Conservation (phyloP, 179 eudicot species). For the Spergularia azorica region DNA sequence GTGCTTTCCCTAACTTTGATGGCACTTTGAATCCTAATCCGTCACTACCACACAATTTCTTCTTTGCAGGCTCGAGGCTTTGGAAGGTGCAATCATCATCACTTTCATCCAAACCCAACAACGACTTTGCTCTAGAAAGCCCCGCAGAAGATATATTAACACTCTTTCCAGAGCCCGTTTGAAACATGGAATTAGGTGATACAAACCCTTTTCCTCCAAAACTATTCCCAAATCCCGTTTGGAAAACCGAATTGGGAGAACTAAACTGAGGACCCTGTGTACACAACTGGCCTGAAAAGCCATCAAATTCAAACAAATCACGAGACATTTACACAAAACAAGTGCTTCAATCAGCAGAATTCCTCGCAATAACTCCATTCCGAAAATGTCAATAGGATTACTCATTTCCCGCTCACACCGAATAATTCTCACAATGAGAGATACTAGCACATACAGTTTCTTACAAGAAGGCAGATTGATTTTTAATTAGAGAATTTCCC, state of each 20-base stretch:
- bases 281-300: constrained; percentile 41
- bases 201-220: constrained; percentile 7
- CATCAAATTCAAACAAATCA: constrained; percentile 8
- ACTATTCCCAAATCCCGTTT: constrained; percentile 80
- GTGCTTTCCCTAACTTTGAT: constrained; percentile 17
- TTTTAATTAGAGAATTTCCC: too few relatives aligned
- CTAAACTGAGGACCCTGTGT: constrained; percentile 19
- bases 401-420: background rate
- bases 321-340: background rate
- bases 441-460: background rate
- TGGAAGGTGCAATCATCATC: constrained; percentile 32
- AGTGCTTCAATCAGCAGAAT: background rate
- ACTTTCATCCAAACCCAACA: constrained; percentile 58
- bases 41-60: constrained; percentile 35
- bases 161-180: constrained; percentile 83
- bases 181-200: constrained; percentile 67
- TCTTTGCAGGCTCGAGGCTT: constrained; percentile 34
- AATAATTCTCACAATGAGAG: background rate
- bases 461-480: background rate
- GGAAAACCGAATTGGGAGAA: constrained; percentile 68
- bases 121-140: constrained; percentile 64
- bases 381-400: background rate
- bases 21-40: constrained; percentile 27
- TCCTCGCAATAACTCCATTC: background rate
- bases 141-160: constrained; percentile 75